Percentiles rank a stretch among this genome's conserved stretches.
Evolutionary conservation across 1,284 basidiomycete species (phyloP).

Genomic region (Ceratobasidium sp.): DNA sequence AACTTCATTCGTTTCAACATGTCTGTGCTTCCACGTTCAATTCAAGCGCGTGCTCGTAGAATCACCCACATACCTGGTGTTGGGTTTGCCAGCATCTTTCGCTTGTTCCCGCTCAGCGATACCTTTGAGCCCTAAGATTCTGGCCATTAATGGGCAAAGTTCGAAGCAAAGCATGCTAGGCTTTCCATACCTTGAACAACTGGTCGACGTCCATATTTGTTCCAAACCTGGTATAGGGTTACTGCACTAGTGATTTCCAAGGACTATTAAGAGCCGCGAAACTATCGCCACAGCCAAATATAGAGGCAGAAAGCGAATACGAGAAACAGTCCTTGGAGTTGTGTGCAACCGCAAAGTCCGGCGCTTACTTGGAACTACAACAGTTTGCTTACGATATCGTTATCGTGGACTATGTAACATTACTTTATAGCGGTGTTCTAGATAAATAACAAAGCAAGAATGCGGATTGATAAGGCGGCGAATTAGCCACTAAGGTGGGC

Average conservation of each 20-base stretch:
- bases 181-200: slow-evolving; percentile 74
- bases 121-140: slow-evolving; percentile 72
- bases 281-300: not conserved
- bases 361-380: slow-evolving; percentile 31
- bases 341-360: slow-evolving; percentile 3
- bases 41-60: not conserved
- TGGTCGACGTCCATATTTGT: slow-evolving; percentile 79
- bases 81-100: slow-evolving; percentile 84
- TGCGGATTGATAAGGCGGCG: not conserved
- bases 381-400: slow-evolving; percentile 19
- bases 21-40: slow-evolving; percentile 56
- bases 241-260: not conserved
- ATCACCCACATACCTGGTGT: slow-evolving; percentile 60
- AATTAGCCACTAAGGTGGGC: slow-evolving; percentile 79
- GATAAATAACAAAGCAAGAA: slow-evolving; percentile 37
- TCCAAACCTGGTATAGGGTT: not conserved
- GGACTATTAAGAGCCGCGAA: not conserved
- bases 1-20: slow-evolving; percentile 81
- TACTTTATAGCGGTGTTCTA: slow-evolving; percentile 1
- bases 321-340: not conserved
- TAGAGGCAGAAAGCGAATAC: slow-evolving; percentile 1
- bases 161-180: slow-evolving; percentile 24
- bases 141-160: slow-evolving; percentile 15
- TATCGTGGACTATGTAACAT: not conserved
- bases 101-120: slow-evolving; percentile 71